Percentiles rank a stretch among this genome's conserved stretches.
phyloP scores from a whole-genome alignment of 495 filamentous ascomycete species.

The Aspergillus cristatus region DNA sequence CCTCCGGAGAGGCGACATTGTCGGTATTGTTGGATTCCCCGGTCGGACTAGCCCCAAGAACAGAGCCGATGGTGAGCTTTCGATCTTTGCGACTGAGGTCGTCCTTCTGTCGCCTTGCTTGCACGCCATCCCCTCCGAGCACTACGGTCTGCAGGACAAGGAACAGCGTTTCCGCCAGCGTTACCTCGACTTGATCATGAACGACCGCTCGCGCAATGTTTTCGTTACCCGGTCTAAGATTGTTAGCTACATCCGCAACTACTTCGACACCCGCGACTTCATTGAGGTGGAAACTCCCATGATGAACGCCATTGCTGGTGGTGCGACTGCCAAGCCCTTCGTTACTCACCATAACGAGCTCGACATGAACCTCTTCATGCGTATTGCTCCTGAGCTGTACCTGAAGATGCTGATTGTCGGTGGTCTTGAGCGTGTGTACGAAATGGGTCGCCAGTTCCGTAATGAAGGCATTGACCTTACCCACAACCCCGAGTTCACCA shows the following conservation, averaged over 20 bases:
- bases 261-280: constrained; percentile 78
- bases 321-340: constrained; percentile 94
- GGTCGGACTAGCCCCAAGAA: constrained; percentile 87
- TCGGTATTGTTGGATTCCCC: constrained; percentile 81
- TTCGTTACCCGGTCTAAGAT: constrained; percentile 80
- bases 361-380: constrained; percentile 87
- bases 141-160: constrained; percentile 90
- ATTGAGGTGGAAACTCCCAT: constrained; percentile 96
- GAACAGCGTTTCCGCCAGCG: constrained; percentile 87
- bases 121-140: constrained; percentile 84
- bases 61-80: constrained; percentile 77
- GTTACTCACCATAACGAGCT: constrained; percentile 90
- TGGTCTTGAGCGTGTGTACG: constrained; percentile 85
- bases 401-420: constrained; percentile 95
- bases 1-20: constrained; percentile 82
- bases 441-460: constrained; percentile 83
- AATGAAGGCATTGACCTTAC: constrained; percentile 96
- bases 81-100: constrained; percentile 84
- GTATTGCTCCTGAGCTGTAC: constrained; percentile 90
- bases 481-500: constrained; percentile 98
- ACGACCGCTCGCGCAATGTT: constrained; percentile 69
- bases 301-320: constrained; percentile 92
- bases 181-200: constrained; percentile 95
- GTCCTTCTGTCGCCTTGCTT: constrained; percentile 82
- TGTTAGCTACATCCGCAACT: constrained; percentile 73